Evolutionary conservation across 768 basidiomycete species (phyloP), one percentile per base, ranked within the genome.

Genomic region (Russula emetica): DNA sequence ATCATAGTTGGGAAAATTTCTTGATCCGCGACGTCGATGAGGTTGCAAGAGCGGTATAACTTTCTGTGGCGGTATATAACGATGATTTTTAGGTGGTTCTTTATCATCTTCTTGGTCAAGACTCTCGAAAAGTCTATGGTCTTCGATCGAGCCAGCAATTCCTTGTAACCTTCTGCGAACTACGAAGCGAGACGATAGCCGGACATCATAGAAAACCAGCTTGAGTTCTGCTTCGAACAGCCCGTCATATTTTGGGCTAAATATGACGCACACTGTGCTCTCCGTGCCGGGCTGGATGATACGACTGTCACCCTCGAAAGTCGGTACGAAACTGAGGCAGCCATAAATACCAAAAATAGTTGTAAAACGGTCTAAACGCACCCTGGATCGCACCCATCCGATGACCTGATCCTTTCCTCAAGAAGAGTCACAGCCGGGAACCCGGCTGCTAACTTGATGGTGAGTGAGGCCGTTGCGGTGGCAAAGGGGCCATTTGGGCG

Each of bases 401-500:
- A 34, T 38, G 59, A 26, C 26, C 24, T 34, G 45, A 62, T 49
- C 51, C 45, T 54, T 58, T 56, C 66, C 0, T 60, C 47, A 13
- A 66, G 52, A 40, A 73, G 51, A 3, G 42, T 57, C 60, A 45
- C 54, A 69, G 32, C n/a, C 4, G 62, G 38, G 60, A 30, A 42
- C 26, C 38, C 62, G 22, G 24, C 67, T 51, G 26, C 58, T 44
- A 30, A 66, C 60, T 45, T 47, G 64, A 54, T 69, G 40, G 22
- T 74, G 49, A 16, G 54, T 47, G 16, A 72, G 42, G 18, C 42
- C 36, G n/a, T 22, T 36, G 30, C 40, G 11, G 51, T 60, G 10
- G 42, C 53, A 28, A 68, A 62, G 2, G 70, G 71, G 20, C 34
- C 53, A 9, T 60, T 49, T 1, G 76, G 77, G n/a, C 69, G 71